Evolutionary conservation across 129 eudicot species (phyloP), one percentile per base, ranked within the genome.

Genomic region (Arctium lappa): DNA sequence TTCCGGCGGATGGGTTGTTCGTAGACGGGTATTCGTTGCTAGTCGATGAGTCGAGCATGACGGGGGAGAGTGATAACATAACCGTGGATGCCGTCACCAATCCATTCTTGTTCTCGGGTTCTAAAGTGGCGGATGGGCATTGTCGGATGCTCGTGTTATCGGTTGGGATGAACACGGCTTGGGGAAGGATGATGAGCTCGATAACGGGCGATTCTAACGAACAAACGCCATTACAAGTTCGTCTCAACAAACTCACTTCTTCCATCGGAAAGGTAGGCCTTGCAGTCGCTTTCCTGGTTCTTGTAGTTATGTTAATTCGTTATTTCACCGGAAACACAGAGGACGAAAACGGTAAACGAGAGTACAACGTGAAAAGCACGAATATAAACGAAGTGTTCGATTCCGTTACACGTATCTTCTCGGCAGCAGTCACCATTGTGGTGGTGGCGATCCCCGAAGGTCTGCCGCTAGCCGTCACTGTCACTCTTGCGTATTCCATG

Each of bases 361-460:
- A 90, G 80, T 92, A 81, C 42, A 82, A 81, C 7, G 91, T 90
- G 8, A 77, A 76, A 5, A 86, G 42, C 2, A 90, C 88, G 0
- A 79, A 78, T 38, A 40, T 83, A 32, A 89, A 81, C 62, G 87
- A 89, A 9, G 75, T 88, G 38, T 50, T 94, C 33, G 88, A 88
- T 82, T 88, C 97, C 4, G 88, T 92, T 65, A 69, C 94, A 0
- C 83, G 94, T n/a, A 89, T 94, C 12, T 83, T 94, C 62, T 86
- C 98, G 2, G 91, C 83, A 12, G 96, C 98, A 0, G 98, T 94
- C 31, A 92, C 98, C 7, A 94, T 94, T 1, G 98, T 92, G 46
- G 98, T 92, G 73, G 98, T 94, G 69, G 98, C 98, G 22, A 94
- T 92, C 10, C 98, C 98, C 0, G 98, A 94, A 84, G 97, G 97